Percentiles rank a stretch among this genome's conserved stretches.
These are phyloP conservation scores for Sarocladiaceae sp. DNA, from an alignment of 2,329 filamentous ascomycete genomes.

Conservation along the genomic window DNA sequence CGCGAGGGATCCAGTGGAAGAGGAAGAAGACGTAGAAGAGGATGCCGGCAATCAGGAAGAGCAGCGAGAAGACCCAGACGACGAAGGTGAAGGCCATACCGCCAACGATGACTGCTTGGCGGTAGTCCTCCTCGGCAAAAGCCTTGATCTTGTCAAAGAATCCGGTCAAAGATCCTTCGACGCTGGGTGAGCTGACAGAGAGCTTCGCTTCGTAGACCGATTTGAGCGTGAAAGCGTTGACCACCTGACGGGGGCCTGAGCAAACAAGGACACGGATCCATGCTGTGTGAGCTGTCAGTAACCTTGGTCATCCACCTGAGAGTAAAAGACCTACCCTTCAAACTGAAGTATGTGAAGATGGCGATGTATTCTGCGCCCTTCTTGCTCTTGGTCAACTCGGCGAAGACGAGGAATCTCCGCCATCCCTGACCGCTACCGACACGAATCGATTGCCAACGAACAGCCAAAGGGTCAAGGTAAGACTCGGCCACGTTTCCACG, in stretches of 20 bases:
- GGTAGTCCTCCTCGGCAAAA: constrained; percentile 66
- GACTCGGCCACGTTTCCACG: constrained; percentile 83
- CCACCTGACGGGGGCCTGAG: constrained; percentile 82
- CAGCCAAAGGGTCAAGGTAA: constrained; percentile 83
- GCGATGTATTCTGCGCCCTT: constrained; percentile 88
- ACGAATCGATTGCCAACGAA: constrained; percentile 77
- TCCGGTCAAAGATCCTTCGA: constrained; percentile 59
- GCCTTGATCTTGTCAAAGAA: constrained; percentile 79
- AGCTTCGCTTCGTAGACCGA: constrained; percentile 74
- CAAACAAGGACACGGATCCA: constrained; percentile 87
- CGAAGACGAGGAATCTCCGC: constrained; percentile 87
- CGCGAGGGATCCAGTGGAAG: constrained; percentile 81
- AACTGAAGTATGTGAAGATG: constrained; percentile 81
- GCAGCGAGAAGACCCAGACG: constrained; percentile 77
- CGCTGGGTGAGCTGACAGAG: constrained; percentile 41
- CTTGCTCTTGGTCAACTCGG: constrained; percentile 82
- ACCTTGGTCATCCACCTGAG: neutral
- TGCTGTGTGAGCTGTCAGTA: constrained; percentile 39
- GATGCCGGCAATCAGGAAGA: constrained; percentile 68
- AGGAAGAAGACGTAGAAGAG: constrained; percentile 84
- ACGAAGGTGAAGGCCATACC: constrained; percentile 90
- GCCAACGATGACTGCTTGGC: constrained; percentile 75
- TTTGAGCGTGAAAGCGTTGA: constrained; percentile 85
- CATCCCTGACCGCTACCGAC: constrained; percentile 70
- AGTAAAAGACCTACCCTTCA: constrained; percentile 44